Base-by-base conservation (phyloP, 306 rosid species). In the apple (Malus domestica) region DNA sequence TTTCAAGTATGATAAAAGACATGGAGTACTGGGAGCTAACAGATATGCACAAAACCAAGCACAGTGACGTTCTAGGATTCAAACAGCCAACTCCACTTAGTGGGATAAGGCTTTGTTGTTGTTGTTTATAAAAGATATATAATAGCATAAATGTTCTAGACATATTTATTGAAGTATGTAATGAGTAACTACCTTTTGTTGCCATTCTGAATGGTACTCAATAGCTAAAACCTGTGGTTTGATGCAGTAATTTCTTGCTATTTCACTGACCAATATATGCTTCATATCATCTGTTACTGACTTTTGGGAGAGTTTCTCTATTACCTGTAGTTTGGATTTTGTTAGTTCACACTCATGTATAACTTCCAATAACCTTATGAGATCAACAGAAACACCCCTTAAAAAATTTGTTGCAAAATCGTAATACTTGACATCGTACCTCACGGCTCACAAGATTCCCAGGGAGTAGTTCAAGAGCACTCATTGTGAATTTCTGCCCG, bases 371-470 rank as follows among this genome's bases (percentile, higher is more conserved):
- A 38, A 13, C 54, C 52, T 61, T 16, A 30, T 2, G 18, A 10
- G 64, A 42, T n/a, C 22, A 78, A 22, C 8, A 40, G 59, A 35
- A 67, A 30, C 9, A 13, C 38, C 18, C 16, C 7, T 22, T 57
- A 20, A 71, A 74, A 44, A 65, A 4, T 1, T 44, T 49, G 55
- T 6, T 13, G 30, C 38, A 20, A 35, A 58, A 12, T 60, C 14
- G 8, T 33, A 63, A 23, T 6, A 59, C 13, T 19, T 22, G 55
- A 29, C 35, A 14, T 14, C 8, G 55, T 49, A 94, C 98, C 93
- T 88, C 88, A 15, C 10, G 73, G 86, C 85, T 89, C 6, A 92
- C 98, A 30, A 92, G 90, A 80, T 92, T 95, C 58, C 96, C 98
- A 0, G 90, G 88, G 62, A 29, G 52, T 27, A 89, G 78, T 60